phyloP scores from a whole-genome alignment of 257 asterid species.

The Parsonsia alboflavescens region DNA sequence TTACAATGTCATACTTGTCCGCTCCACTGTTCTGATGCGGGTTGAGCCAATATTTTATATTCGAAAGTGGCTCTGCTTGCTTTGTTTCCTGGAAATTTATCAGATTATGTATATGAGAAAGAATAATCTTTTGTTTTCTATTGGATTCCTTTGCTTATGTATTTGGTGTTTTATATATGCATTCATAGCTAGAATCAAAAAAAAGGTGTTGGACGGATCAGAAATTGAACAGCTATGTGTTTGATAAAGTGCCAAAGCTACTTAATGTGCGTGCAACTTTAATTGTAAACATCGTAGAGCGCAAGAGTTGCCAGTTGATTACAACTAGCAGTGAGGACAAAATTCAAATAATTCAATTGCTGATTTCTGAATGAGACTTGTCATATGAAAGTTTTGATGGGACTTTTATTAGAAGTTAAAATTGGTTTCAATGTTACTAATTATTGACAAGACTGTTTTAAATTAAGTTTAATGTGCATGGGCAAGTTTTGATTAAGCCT shows the following conservation, averaged over 20 bases:
- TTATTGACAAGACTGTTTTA: neutral
- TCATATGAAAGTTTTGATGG: neutral
- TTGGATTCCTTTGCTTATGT: neutral
- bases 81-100: slow-evolving; percentile 1
- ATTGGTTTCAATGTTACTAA: too few species aligned
- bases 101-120: too few species aligned
- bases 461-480: too few species aligned
- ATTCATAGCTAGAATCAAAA: neutral
- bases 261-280: neutral
- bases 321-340: neutral
- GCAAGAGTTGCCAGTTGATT: neutral
- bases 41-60: neutral
- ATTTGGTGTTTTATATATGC: neutral
- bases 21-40: neutral
- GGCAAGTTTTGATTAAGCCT: too few species aligned
- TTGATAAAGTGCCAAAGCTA: neutral
- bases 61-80: neutral
- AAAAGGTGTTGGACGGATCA: neutral
- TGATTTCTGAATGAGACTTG: neutral
- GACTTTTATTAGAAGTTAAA: too few species aligned
- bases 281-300: too few species aligned
- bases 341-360: neutral
- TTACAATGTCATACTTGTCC: neutral
- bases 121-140: neutral
- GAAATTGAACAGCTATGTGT: neutral